Conservation (phyloP, 2,329 filamentous ascomycete genomes). For the Fusarium decemcellulare region DNA sequence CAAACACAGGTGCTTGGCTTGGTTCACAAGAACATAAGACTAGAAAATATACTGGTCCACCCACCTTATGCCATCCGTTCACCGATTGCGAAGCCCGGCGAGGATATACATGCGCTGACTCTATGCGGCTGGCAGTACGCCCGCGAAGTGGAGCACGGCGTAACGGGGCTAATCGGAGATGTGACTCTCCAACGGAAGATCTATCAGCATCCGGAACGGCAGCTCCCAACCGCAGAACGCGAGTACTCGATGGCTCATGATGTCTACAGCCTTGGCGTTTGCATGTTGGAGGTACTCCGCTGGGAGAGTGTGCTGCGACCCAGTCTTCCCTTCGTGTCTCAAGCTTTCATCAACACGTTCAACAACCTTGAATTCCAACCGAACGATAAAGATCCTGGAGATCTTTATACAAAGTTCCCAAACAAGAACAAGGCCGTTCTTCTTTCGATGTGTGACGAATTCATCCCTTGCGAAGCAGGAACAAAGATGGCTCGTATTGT, state of each 20-base stretch:
- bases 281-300: background rate
- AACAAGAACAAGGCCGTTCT: conserved; percentile 4
- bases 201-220: background rate
- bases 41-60: background rate
- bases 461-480: background rate
- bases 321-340: background rate
- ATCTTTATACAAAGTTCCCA: background rate
- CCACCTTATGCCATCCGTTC: background rate
- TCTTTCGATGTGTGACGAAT: background rate
- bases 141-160: background rate
- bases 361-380: background rate
- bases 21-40: background rate
- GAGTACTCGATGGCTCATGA: background rate
- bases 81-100: background rate
- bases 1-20: background rate
- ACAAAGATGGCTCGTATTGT: background rate
- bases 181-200: background rate
- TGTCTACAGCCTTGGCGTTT: background rate
- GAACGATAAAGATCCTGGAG: background rate
- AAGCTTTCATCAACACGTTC: background rate
- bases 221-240: background rate
- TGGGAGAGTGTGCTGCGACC: background rate
- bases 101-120: background rate
- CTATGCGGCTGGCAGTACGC: background rate
- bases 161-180: background rate